Evolutionary conservation across 2,329 filamentous ascomycete genomes (phyloP).

Genomic region (Bipolaris victoriae): DNA sequence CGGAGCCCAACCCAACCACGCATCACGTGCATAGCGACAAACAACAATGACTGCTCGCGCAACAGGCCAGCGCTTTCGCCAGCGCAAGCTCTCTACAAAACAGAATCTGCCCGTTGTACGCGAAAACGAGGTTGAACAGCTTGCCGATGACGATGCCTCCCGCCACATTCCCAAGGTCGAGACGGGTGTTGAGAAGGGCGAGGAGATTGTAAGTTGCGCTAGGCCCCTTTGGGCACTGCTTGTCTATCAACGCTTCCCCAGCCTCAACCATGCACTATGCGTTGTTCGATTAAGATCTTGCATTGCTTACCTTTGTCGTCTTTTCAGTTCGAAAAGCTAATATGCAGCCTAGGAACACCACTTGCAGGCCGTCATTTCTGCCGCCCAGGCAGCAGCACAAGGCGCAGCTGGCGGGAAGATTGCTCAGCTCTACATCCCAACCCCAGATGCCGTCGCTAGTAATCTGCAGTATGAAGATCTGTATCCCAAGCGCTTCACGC

Average conservation of each 20-base stretch:
- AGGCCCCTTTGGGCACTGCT: constrained; percentile 37
- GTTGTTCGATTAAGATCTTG: not conserved
- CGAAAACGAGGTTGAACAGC: constrained; percentile 87
- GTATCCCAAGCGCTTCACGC: constrained; percentile 78
- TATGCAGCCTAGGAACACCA: constrained; percentile 77
- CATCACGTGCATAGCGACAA: constrained; percentile 38
- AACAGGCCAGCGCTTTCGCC: constrained; percentile 68
- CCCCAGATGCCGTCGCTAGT: constrained; percentile 67
- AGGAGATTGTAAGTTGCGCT: constrained; percentile 85
- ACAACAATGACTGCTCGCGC: constrained; percentile 47
- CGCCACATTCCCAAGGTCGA: constrained; percentile 84
- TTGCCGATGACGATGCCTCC: constrained; percentile 82
- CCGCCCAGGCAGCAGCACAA: constrained; percentile 61
- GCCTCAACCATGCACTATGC: not conserved
- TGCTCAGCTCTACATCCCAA: constrained; percentile 70
- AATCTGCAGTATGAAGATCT: constrained; percentile 84
- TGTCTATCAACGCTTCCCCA: constrained; percentile 15
- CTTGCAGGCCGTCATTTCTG: constrained; percentile 82
- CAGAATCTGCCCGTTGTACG: constrained; percentile 84
- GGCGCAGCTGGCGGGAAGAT: constrained; percentile 62
- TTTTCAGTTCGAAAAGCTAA: constrained; percentile 24
- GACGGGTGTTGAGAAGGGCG: constrained; percentile 94
- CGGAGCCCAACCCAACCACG: constrained; percentile 14
- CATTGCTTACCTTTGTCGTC: constrained; percentile 19
- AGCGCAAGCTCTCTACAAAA: constrained; percentile 92